Conservation (phyloP, 352 stramenopile genomes). For the Plasmopara halstedii region DNA sequence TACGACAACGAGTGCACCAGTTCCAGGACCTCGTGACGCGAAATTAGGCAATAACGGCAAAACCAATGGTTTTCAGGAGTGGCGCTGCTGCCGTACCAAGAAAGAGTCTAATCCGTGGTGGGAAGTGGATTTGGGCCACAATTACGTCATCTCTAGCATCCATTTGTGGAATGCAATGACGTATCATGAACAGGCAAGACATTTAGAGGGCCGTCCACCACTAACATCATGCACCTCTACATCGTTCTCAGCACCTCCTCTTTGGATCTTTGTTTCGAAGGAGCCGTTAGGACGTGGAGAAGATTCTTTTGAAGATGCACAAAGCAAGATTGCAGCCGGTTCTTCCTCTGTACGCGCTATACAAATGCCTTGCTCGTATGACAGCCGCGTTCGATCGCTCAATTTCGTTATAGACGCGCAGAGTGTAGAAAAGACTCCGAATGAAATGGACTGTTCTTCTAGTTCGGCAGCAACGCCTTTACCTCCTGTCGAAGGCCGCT, state of each 20-base stretch:
- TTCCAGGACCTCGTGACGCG: slow-evolving; percentile 31
- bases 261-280: slow-evolving; percentile 56
- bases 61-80: slow-evolving; percentile 63
- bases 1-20: slow-evolving; percentile 21
- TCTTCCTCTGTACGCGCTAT: slow-evolving; percentile 12
- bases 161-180: slow-evolving; percentile 67
- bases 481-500: slow-evolving; percentile 27
- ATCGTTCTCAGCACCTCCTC: slow-evolving; percentile 25
- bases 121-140: slow-evolving; percentile 53
- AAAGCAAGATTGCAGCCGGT: slow-evolving; percentile 10
- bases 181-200: slow-evolving; percentile 55
- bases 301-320: slow-evolving; percentile 12
- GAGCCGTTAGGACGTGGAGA: slow-evolving; percentile 20
- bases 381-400: slow-evolving; percentile 18
- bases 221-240: slow-evolving; percentile 26
- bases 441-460: neutral
- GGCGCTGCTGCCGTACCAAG: slow-evolving; percentile 49
- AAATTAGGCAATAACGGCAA: slow-evolving; percentile 58
- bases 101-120: slow-evolving; percentile 59
- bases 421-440: neutral
- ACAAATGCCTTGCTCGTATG: slow-evolving; percentile 16
- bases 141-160: slow-evolving; percentile 28
- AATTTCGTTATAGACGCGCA: slow-evolving; percentile 5
- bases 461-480: neutral
- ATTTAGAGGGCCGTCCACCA: slow-evolving; percentile 31